Percentiles rank a stretch among this genome's conserved stretches.
phyloP scores from a whole-genome alignment of 441 rosid species.

The Corymbia calophylla region DNA sequence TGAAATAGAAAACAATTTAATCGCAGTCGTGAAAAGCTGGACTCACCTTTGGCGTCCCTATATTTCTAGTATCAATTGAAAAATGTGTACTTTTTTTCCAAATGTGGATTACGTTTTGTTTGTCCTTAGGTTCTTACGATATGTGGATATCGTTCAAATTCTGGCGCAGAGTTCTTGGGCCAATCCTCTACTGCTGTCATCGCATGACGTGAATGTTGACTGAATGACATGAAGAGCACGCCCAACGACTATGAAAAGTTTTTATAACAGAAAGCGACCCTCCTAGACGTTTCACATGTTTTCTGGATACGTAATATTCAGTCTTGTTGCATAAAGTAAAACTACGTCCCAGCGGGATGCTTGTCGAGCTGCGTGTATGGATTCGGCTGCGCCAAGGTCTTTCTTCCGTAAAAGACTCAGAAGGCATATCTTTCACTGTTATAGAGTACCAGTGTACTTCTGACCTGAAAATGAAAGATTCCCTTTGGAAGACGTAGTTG shows the following conservation, averaged over 20 bases:
- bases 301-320: background rate
- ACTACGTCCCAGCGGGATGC: background rate
- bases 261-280: background rate
- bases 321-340: background rate
- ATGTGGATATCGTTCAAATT: background rate
- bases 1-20: too few species aligned
- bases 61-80: background rate
- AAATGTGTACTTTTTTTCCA: background rate
- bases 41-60: background rate
- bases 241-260: background rate
- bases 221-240: background rate
- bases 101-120: background rate
- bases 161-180: background rate
- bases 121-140: background rate
- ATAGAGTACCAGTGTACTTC: background rate
- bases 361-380: background rate
- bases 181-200: background rate
- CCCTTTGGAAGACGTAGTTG: too few species aligned
- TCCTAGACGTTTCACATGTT: background rate
- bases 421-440: background rate
- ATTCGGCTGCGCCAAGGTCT: background rate
- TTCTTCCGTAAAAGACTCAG: background rate
- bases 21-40: background rate
- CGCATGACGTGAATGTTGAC: background rate
- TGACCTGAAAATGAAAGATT: too few species aligned